Conservation (phyloP, 495 filamentous ascomycete genomes). For the Aspergillus indologenus region DNA sequence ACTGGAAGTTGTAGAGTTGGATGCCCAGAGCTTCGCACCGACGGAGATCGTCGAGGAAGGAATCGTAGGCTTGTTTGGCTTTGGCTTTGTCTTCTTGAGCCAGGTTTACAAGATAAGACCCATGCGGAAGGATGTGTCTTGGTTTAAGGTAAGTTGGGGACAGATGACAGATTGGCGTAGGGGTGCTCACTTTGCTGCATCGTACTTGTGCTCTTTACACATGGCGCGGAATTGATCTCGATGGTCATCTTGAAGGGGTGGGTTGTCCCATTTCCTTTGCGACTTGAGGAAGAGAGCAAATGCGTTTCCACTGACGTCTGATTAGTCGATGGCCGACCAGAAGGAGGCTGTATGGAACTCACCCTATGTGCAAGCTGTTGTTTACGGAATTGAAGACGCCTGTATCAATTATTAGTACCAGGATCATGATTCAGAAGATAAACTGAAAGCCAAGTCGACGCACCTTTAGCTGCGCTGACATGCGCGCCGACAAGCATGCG, state of each 20-base stretch:
- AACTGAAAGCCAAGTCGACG: not conserved
- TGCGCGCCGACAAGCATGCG: constrained; percentile 90
- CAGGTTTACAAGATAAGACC: constrained; percentile 94
- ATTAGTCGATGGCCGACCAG: constrained; percentile 10
- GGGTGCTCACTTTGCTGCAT: constrained; percentile 52
- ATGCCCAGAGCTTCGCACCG: constrained; percentile 90
- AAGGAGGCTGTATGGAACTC: constrained; percentile 4
- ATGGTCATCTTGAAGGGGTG: constrained; percentile 66
- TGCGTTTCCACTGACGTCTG: constrained; percentile 65
- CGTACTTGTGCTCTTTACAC: constrained; percentile 69
- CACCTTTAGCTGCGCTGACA: constrained; percentile 82
- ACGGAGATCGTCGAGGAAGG: constrained; percentile 83
- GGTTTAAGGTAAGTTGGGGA: constrained; percentile 6
- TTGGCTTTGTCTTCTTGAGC: constrained; percentile 77
- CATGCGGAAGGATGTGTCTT: constrained; percentile 79
- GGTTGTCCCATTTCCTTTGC: constrained; percentile 91
- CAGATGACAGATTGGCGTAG: not conserved
- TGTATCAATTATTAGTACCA: constrained; percentile 24
- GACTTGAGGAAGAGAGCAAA: constrained; percentile 95
- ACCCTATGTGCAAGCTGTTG: constrained; percentile 76
- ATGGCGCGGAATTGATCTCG: constrained; percentile 61
- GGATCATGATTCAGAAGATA: not conserved
- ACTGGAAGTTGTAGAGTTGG: constrained; percentile 93
- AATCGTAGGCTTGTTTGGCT: constrained; percentile 78
- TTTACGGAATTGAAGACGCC: constrained; percentile 85